phyloP scores from a whole-genome alignment of 1,284 basidiomycete species.

The Apiotrichum brassicae region DNA sequence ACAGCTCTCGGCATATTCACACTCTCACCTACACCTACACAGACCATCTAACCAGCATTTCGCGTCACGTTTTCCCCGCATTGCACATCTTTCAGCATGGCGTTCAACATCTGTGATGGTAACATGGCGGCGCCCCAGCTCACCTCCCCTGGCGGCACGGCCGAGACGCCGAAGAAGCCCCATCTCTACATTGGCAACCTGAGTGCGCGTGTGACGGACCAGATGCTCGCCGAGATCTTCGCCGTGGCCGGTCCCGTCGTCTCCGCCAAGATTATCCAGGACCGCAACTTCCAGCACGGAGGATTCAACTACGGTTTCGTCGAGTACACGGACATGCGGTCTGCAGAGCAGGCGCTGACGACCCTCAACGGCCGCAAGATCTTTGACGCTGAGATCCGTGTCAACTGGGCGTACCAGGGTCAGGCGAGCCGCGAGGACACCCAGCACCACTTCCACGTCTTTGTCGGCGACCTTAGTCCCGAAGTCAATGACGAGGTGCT shows the following conservation, averaged over 20 bases:
- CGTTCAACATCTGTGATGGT: conserved; percentile 3
- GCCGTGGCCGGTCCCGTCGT: conserved; percentile 91
- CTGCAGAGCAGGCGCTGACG: conserved; percentile 91
- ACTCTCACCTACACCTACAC: no score
- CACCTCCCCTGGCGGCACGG: no score
- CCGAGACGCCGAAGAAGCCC: conserved; percentile 51
- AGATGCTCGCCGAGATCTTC: conserved; percentile 87
- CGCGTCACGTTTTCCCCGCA: neutral
- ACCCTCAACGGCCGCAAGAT: conserved; percentile 97
- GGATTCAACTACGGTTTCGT: conserved; percentile 98
- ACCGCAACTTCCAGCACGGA: conserved; percentile 94
- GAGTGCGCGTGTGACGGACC: conserved; percentile 69
- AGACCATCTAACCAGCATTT: neutral
- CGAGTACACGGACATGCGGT: conserved; percentile 94
- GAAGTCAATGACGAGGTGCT: conserved; percentile 98
- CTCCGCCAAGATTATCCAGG: conserved; percentile 97
- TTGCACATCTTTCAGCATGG: neutral
- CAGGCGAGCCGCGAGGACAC: conserved; percentile 79
- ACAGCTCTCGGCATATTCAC: no score
- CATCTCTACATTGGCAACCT: conserved; percentile 97
- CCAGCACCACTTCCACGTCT: conserved; percentile 91
- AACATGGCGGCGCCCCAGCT: neutral
- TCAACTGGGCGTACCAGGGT: conserved; percentile 98
- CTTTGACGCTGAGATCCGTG: conserved; percentile 93
- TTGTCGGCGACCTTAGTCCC: conserved; percentile 94